Evolutionary conservation across 2,329 filamentous ascomycete genomes (phyloP), one percentile per base, ranked within the genome.

Genomic region (Ceratocystis lukuohia): DNA sequence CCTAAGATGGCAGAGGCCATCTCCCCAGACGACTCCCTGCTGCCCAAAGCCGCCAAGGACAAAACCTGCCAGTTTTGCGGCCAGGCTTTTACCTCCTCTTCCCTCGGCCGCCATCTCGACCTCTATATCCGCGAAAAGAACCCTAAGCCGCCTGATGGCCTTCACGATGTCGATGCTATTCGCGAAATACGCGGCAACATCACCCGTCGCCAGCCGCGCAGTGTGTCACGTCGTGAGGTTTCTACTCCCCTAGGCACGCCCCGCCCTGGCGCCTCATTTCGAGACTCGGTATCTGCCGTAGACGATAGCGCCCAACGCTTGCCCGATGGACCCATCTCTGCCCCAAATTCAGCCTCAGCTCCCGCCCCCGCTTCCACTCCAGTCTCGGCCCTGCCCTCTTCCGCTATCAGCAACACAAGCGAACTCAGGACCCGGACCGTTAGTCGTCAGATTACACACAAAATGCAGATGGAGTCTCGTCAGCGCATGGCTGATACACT

Each of bases 61-160:
- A 91, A 89, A 73, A 86, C 81, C 70, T 96, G 93, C 74, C 89
- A 87, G 45, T 97, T 90, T 77, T 97, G 93, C 75, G 82, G 85
- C 61, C 91, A 96, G 75, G 82, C 88, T 5, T 97, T 96, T 74
- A 96, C 93, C 17, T 96, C 92, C 1, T 96, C 91, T 17, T 96
- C 91, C 1, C 84, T 97, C 65, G 93, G 93, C 62, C 88, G 93
- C 59, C 93, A 97, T 76, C 86, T 96, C 70, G 93, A 97, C 74
- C 84, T 96, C 48, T 96, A 95, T 75, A 92, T 96, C 72, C 92
- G 91, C 73, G 88, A 91, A 68, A 95, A 91, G 78, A 96, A 96
- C 74, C 91, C 93, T 1, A 94, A 92, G 75, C 82, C 87, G 1
- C 79, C 88, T 5, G 93, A 97, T 76, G 92, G 92, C 62, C 78